A percentile compares a stretch with the other conserved stretches of the same genome.
Evolutionary conservation across 495 filamentous ascomycete species (phyloP).

Genomic region (Trichoderma erinaceum): DNA sequence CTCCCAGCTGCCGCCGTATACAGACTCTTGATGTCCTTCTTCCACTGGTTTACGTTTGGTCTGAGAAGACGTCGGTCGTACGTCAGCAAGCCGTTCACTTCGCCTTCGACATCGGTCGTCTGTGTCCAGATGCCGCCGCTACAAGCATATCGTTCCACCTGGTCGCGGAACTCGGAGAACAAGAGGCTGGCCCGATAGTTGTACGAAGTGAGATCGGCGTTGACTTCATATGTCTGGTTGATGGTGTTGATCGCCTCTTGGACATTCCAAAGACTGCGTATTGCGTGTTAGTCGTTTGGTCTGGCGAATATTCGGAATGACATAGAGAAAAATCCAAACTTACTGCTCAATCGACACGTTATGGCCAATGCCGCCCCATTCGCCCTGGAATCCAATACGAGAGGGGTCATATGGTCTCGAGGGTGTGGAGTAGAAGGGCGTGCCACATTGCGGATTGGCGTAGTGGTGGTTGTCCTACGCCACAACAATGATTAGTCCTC

Average conservation of each 20-base stretch:
- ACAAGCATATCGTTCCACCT: conserved; percentile 51
- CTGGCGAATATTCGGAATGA: background rate
- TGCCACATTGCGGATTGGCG: conserved; percentile 62
- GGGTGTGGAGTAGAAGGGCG: conserved; percentile 52
- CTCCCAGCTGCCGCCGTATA: conserved; percentile 19
- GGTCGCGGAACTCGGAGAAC: conserved; percentile 51
- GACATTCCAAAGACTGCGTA: conserved; percentile 49
- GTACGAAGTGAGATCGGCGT: conserved; percentile 50
- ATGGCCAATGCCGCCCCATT: conserved; percentile 61
- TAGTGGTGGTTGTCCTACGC: conserved; percentile 63
- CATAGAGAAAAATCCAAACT: background rate
- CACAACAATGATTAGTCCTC: background rate
- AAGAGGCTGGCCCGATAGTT: conserved; percentile 54
- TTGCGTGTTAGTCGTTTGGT: conserved; percentile 18
- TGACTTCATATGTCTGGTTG: conserved; percentile 61
- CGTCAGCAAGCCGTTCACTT: conserved; percentile 63
- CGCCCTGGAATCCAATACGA: conserved; percentile 61
- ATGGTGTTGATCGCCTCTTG: conserved; percentile 49
- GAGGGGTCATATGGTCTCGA: conserved; percentile 52
- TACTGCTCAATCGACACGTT: conserved; percentile 50
- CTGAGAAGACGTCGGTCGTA: conserved; percentile 55
- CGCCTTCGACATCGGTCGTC: conserved; percentile 68
- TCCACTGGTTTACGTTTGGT: conserved; percentile 53
- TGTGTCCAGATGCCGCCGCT: conserved; percentile 59
- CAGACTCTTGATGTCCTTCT: conserved; percentile 40